Conservation (phyloP, 352 stramenopile genomes). For the Globisporangium nunn region DNA sequence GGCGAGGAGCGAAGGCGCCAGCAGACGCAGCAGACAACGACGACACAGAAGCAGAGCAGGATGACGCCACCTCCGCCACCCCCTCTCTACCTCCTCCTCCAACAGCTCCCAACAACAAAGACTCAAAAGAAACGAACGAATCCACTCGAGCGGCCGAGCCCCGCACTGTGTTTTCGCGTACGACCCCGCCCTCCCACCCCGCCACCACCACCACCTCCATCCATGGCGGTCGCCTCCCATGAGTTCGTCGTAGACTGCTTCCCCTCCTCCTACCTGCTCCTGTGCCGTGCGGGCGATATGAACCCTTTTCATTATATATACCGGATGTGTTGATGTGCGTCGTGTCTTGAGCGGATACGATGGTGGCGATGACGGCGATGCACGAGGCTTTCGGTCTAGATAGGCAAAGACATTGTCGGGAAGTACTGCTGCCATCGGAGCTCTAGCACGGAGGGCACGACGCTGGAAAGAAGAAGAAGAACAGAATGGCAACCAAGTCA, state of each 20-base stretch:
- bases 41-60: neutral
- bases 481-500: neutral
- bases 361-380: too few relatives aligned
- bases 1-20: neutral
- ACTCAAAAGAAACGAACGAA: slow-evolving; percentile 14
- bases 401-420: slow-evolving; percentile 8
- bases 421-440: slow-evolving; percentile 52
- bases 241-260: neutral
- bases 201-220: neutral
- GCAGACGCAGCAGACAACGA: too few relatives aligned
- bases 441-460: slow-evolving; percentile 44
- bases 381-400: too few relatives aligned
- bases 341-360: too few relatives aligned
- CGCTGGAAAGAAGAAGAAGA: slow-evolving; percentile 18
- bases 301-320: neutral
- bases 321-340: neutral
- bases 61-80: neutral
- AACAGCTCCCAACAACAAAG: neutral
- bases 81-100: neutral
- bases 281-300: neutral
- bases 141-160: neutral
- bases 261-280: neutral
- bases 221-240: neutral
- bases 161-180: slow-evolving; percentile 1
- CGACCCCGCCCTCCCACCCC: neutral